Conservation (phyloP, 768 basidiomycete genomes). For the Plicaturopsis crispa region DNA sequence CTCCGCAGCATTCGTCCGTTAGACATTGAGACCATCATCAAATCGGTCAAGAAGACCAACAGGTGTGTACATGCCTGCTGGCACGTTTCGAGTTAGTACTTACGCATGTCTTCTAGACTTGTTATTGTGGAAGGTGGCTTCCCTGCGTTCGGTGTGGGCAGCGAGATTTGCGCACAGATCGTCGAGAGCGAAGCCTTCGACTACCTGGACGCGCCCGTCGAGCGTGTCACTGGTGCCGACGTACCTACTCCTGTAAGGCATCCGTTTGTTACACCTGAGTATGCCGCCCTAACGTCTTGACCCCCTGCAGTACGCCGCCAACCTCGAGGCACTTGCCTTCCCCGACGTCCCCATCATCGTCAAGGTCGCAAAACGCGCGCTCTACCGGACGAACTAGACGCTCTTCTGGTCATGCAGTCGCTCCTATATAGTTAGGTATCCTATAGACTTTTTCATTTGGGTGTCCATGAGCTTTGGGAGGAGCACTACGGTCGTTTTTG, state of each 20-base stretch:
- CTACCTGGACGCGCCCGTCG: constrained; percentile 96
- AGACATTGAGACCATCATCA: constrained; percentile 95
- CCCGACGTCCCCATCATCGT: constrained; percentile 86
- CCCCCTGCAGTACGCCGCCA: constrained; percentile 68
- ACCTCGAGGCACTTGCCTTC: constrained; percentile 88
- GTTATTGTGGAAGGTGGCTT: constrained; percentile 97
- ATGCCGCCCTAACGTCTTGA: constrained; percentile 6
- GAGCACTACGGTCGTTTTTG: too few relatives aligned
- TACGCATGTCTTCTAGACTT: constrained; percentile 40
- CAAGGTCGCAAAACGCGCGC: constrained; percentile 91
- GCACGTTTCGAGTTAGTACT: not conserved
- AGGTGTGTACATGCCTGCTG: constrained; percentile 55
- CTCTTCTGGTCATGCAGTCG: not conserved
- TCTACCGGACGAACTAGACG: constrained; percentile 79
- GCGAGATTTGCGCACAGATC: constrained; percentile 97
- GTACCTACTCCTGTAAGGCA: constrained; percentile 93
- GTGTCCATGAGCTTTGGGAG: too few relatives aligned
- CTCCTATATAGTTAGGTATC: not conserved
- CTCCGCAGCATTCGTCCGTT: constrained; percentile 92
- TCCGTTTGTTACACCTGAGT: constrained; percentile 10
- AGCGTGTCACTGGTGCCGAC: constrained; percentile 96
- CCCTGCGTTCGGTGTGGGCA: constrained; percentile 97
- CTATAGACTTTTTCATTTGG: too few relatives aligned
- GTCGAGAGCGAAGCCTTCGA: constrained; percentile 97
- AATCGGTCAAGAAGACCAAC: constrained; percentile 98